Percentiles rank a stretch among this genome's conserved stretches.
Conservation (phyloP, 2,329 filamentous ascomycete genomes). For the Aspergillus ochraceoroseus region DNA sequence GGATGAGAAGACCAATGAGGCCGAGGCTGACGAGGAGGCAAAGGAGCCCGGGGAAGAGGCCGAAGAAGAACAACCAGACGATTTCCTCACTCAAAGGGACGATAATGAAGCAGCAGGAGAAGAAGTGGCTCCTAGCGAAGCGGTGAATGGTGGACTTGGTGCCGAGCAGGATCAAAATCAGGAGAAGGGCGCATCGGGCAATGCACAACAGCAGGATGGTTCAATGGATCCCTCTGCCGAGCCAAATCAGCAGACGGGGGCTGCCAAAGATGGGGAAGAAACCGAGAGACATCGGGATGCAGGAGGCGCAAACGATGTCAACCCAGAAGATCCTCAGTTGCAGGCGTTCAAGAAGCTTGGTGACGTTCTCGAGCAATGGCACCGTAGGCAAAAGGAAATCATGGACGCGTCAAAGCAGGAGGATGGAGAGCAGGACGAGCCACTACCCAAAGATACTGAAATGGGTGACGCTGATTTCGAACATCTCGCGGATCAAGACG, state of each 20-base stretch:
- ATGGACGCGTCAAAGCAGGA: conserved; percentile 54
- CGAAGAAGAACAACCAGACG: conserved; percentile 51
- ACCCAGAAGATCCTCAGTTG: conserved; percentile 42
- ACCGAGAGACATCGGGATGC: conserved; percentile 35
- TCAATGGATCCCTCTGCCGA: conserved; percentile 46
- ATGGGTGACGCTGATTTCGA: conserved; percentile 82
- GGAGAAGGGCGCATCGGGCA: conserved; percentile 46
- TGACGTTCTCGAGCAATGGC: conserved; percentile 88
- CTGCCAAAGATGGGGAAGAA: conserved; percentile 41
- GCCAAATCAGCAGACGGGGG: conserved; percentile 43
- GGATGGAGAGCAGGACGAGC: conserved; percentile 46
- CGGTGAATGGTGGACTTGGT: conserved; percentile 38
- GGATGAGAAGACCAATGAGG: conserved; percentile 43
- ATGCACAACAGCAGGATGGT: conserved; percentile 41
- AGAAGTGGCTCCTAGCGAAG: conserved; percentile 47
- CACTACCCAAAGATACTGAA: conserved; percentile 59
- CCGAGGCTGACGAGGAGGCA: conserved; percentile 47
- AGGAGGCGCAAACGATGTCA: conserved; percentile 36
- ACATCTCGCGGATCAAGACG: conserved; percentile 79
- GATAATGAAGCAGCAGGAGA: conserved; percentile 51
- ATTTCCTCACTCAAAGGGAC: conserved; percentile 46
- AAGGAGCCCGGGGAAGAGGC: conserved; percentile 40
- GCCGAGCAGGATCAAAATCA: conserved; percentile 41
- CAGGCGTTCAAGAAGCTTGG: conserved; percentile 92
- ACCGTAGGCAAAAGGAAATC: conserved; percentile 82